Evolutionary conservation across 2,329 filamentous ascomycete species (phyloP).

Genomic region (Monosporascus sp.): DNA sequence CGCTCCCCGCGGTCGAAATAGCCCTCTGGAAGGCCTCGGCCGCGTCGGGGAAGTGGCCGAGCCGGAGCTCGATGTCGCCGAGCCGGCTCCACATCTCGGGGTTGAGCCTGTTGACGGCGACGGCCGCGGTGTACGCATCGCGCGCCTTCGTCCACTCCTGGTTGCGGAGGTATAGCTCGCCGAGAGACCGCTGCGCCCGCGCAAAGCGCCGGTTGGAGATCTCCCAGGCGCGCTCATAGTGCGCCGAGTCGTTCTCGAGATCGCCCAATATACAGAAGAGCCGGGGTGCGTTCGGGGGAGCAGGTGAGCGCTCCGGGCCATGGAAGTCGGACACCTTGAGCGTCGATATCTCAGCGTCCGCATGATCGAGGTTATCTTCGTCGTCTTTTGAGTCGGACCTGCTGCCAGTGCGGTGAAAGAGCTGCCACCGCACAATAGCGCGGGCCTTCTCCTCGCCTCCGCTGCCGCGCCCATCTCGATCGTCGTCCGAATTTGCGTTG

Average conservation of each 20-base stretch:
- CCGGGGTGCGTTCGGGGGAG: conserved; percentile 77
- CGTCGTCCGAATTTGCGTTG: conserved; percentile 53
- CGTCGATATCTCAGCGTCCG: conserved; percentile 50
- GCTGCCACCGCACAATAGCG: conserved; percentile 67
- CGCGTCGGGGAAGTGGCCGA: conserved; percentile 71
- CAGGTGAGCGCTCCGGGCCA: conserved; percentile 63
- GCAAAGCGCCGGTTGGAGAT: conserved; percentile 77
- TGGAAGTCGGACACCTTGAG: conserved; percentile 49
- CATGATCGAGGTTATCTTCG: conserved; percentile 39
- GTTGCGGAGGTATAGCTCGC: conserved; percentile 65
- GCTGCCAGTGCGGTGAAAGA: conserved; percentile 61
- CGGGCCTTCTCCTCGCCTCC: conserved; percentile 75
- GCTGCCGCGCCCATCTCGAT: conserved; percentile 47
- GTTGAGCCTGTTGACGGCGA: conserved; percentile 75
- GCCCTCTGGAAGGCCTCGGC: conserved; percentile 78
- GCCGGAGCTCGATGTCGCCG: conserved; percentile 79
- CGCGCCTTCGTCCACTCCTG: conserved; percentile 65
- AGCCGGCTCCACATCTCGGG: conserved; percentile 83
- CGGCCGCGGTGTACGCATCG: conserved; percentile 71
- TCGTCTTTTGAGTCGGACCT: conserved; percentile 16
- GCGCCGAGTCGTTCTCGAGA: conserved; percentile 65
- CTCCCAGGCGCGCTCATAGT: conserved; percentile 85
- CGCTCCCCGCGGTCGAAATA: conserved; percentile 55
- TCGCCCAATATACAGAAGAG: conserved; percentile 93
- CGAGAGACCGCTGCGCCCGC: conserved; percentile 81